Evolutionary conservation across 176 grass and related monocot genomes (phyloP), one percentile per base, ranked within the genome.

Genomic region (Cocos nucifera): DNA sequence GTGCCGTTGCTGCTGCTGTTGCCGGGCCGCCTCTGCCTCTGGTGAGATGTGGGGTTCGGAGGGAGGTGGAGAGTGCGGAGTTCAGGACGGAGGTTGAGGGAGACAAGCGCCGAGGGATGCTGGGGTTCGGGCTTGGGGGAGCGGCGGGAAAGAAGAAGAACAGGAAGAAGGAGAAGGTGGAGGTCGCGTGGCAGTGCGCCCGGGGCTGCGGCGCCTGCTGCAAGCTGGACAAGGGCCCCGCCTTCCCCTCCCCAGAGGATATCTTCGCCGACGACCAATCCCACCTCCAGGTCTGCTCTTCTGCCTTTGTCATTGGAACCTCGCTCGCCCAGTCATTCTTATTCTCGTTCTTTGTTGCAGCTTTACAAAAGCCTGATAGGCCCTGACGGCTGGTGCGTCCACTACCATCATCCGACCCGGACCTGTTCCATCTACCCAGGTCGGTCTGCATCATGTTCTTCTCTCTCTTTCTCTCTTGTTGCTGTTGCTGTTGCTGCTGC

Each of bases 161-260:
- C n/a, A 12, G 17, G 25, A 54, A 59, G 61, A 79, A 84, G 61
- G 12, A 23, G 56, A 79, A 75, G 56, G 61, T 61, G 56, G 39
- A 66, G 56, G 56, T 71, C 16, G 49, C 50, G 62, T 92, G 88
- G 88, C 78, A 83, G 54, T 83, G 88, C 61, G 88, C 77, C 25
- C 72, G 39, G 57, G 88, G 88, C n/a, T 92, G 88, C 60, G 88
- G 88, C 52, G 80, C 88, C 30, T 87, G 88, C 65, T 87, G 88
- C 79, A 92, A 87, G 73, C 83, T 92, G 0, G 83, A 79, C 73
- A 92, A 87, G 64, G 88, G 88, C 35, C 78, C 89, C 4, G 78
- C 79, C 12, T 88, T 84, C 63, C 84, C 80, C 26, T 51, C 74
- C 6, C 84, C 89, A 0, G 80, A 87, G 25, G 83, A 92, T 52